These are phyloP conservation scores for Aspergillus unguis DNA, from an alignment of 2,329 filamentous ascomycete genomes.

Conservation along the genomic window DNA sequence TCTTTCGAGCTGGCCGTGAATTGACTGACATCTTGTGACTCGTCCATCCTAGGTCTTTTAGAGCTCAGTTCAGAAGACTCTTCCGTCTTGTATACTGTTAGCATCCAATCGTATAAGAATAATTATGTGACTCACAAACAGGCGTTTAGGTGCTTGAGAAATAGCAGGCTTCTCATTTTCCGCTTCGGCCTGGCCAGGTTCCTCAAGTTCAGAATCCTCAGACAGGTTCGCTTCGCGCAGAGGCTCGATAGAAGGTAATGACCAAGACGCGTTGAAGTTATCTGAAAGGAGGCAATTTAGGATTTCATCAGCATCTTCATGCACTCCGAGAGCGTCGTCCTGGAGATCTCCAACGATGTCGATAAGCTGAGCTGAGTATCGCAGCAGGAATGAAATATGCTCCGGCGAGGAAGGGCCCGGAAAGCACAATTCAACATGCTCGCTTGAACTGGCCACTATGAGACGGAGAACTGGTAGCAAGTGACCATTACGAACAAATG, in stretches of 20 bases:
- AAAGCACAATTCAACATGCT: conserved; percentile 46
- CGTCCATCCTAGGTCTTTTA: conserved; percentile 40
- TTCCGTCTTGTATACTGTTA: conserved; percentile 31
- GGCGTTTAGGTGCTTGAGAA: conserved; percentile 27
- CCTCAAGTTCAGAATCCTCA: conserved; percentile 15
- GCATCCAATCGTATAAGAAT: neutral
- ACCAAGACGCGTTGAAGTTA: conserved; percentile 37
- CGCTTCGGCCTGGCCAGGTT: conserved; percentile 1
- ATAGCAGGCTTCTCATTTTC: neutral
- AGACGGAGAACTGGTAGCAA: conserved; percentile 45
- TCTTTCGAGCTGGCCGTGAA: conserved; percentile 34
- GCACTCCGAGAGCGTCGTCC: conserved; percentile 39
- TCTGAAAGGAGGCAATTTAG: conserved; percentile 33
- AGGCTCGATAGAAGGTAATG: conserved; percentile 36
- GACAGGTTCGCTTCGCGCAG: conserved; percentile 33
- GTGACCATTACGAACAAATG: conserved; percentile 31
- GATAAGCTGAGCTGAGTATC: conserved; percentile 32
- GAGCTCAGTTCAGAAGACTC: conserved; percentile 26
- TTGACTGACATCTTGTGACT: conserved; percentile 36
- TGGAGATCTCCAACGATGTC: conserved; percentile 41
- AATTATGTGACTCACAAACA: conserved; percentile 26
- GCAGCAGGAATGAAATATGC: conserved; percentile 33
- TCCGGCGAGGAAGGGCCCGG: conserved; percentile 35
- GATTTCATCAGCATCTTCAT: conserved; percentile 41
- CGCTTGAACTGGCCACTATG: conserved; percentile 45